Evolutionary conservation across 768 basidiomycete genomes (phyloP), one percentile per base, ranked within the genome.

Genomic region (Tylopilus sp.): DNA sequence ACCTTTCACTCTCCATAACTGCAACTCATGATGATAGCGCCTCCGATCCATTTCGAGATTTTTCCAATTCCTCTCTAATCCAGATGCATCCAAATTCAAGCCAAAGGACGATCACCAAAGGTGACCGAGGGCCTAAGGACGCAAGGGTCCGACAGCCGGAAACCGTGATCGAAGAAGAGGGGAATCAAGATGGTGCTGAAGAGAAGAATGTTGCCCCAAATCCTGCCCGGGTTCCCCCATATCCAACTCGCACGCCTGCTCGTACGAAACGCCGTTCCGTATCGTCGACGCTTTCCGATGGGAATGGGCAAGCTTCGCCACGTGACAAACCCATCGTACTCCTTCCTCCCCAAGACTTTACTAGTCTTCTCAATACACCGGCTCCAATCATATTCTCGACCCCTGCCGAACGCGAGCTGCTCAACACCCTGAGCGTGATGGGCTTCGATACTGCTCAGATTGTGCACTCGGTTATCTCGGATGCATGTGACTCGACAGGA

Each of bases 381-480:
- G 80, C 85, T 1, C 84, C 92, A 0, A 81, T 91, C 40, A 87
- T 91, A n/a, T 97, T 99, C 69, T 87, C 91, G 10, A 91, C 92
- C 0, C 76, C 85, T 0, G 73, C 84, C 8, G 96, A 98, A 65
- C 81, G 91, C 38, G 79, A 87, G 19, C 74, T 98, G 14, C 74
- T 99, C 26, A 89, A 89, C 55, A 76, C 72, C 3, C 75, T 99
- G 38, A 84, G 85, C 52, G 61, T 70, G 24, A 74, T 97, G 6
- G 96, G 97, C 0, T 84, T 99, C 55, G 97, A 98, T 69, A 91
- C 89, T 0, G 92, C 89, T 16, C 96, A 99, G 72, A 87, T 98
- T 45, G 86, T 87, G n/a, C 95, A 98, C 67, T 92, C 89, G 0
- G 97, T 98, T 13, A 76, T 89, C 42, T 86, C 80, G 26, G 84